phyloP scores from a whole-genome alignment of 768 basidiomycete species.

The Russula compacta region DNA sequence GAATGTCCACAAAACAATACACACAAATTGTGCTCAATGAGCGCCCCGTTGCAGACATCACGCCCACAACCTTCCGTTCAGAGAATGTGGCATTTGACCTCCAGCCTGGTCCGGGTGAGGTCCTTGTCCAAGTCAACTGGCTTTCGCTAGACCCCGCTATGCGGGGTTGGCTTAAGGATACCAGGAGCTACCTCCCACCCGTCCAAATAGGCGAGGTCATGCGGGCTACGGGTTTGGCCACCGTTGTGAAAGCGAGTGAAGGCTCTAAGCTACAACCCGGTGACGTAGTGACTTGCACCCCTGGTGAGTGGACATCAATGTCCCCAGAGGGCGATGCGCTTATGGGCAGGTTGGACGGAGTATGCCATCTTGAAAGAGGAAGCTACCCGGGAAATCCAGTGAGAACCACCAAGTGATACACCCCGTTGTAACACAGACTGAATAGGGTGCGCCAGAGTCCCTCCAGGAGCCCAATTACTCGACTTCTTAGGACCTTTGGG shows the following conservation, averaged over 20 bases:
- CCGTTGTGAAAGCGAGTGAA: conserved; percentile 50
- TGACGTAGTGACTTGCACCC: conserved; percentile 53
- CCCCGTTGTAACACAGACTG: neutral
- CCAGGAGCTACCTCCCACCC: conserved; percentile 53
- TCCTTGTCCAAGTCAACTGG: conserved; percentile 72
- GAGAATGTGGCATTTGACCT: conserved; percentile 47
- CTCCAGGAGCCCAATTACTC: conserved; percentile 51
- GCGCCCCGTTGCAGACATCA: conserved; percentile 60
- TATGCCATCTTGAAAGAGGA: conserved; percentile 55
- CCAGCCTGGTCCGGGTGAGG: conserved; percentile 42
- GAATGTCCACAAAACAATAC: conserved; percentile 28
- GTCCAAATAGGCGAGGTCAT: conserved; percentile 44
- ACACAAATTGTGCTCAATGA: conserved; percentile 68
- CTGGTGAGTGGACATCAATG: conserved; percentile 38
- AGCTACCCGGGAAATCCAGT: conserved; percentile 46
- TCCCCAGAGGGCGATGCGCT: neutral
- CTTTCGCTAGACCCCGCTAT: conserved; percentile 82
- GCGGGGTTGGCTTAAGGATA: conserved; percentile 73
- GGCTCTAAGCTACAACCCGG: conserved; percentile 52
- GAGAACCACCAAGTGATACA: conserved; percentile 20
- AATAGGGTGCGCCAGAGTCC: conserved; percentile 34
- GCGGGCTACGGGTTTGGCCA: conserved; percentile 59
- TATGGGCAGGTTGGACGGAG: conserved; percentile 61
- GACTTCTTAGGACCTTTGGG: conserved; percentile 84
- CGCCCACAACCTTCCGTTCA: conserved; percentile 62